phyloP scores from a whole-genome alignment of 140 eudicot genomes.

The Stevia rebaudiana region DNA sequence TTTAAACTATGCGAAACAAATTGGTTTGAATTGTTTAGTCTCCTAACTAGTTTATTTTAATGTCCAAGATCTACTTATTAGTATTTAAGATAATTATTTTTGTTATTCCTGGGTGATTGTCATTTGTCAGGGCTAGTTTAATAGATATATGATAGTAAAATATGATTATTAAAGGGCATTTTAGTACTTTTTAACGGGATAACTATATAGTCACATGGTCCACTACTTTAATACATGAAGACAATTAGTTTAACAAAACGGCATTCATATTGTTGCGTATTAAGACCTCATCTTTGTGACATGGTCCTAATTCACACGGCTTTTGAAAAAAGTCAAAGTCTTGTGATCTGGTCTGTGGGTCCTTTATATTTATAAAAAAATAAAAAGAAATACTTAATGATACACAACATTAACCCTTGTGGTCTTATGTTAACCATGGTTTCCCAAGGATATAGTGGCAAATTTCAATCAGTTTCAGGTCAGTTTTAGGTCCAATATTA shows the following conservation, averaged over 20 bases:
- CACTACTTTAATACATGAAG: conserved; percentile 6
- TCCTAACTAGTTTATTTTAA: neutral
- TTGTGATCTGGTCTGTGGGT: conserved; percentile 19
- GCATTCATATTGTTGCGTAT: conserved; percentile 8
- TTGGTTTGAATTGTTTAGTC: neutral
- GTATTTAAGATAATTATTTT: too few relatives aligned
- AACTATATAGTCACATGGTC: conserved; percentile 2
- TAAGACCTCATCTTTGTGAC: neutral
- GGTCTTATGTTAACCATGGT: neutral
- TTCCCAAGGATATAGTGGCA: neutral
- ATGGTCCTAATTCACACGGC: conserved; percentile 12
- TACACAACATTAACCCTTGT: neutral
- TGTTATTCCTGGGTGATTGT: neutral
- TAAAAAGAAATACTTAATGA: neutral
- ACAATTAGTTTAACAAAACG: conserved; percentile 4
- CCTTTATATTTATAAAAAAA: neutral
- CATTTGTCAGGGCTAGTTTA: too few relatives aligned
- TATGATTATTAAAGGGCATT: neutral
- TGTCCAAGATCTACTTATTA: too few relatives aligned
- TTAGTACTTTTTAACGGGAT: conserved; percentile 3
- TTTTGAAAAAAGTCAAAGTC: neutral
- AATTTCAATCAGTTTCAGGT: neutral
- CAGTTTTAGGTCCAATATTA: neutral
- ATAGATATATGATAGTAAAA: too few relatives aligned
- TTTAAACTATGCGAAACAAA: neutral